Conservation (phyloP, 805 yeast species). For the Ogataea zsoltii region DNA sequence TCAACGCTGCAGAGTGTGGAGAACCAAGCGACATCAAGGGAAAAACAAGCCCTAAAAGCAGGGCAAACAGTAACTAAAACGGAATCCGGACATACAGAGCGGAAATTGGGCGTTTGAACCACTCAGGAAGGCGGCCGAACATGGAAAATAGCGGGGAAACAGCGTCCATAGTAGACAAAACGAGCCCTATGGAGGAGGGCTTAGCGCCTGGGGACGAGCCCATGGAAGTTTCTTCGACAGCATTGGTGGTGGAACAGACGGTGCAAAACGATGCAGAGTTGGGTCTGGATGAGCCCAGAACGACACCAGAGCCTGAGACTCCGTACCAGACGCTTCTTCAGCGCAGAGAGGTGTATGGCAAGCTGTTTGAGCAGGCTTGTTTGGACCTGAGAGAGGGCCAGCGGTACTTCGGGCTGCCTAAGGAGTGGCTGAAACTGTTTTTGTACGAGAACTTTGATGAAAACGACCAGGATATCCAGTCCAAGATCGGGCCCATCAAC, state of each 20-base stretch:
- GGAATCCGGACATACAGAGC: background rate
- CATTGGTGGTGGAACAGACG: background rate
- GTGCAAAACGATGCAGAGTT: background rate
- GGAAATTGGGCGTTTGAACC: background rate
- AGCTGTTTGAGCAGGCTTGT: conserved; percentile 15
- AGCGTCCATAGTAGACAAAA: background rate
- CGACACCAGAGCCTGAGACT: background rate
- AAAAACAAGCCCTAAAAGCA: background rate
- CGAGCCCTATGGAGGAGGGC: background rate
- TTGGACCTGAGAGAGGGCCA: conserved; percentile 44
- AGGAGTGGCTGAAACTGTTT: conserved; percentile 44
- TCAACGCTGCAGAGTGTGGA: conserved; percentile 2
- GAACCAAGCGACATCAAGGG: background rate
- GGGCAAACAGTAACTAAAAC: background rate
- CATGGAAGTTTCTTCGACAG: background rate
- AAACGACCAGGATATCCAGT: conserved; percentile 29
- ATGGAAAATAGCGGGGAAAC: conserved; percentile 1
- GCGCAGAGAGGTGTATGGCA: conserved; percentile 21
- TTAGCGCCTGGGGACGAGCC: background rate
- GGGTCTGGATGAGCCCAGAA: background rate
- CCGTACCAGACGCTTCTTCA: conserved; percentile 14
- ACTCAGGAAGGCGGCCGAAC: background rate
- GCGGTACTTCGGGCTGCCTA: conserved; percentile 48
- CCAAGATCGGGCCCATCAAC: conserved; percentile 48
- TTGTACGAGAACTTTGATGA: conserved; percentile 34